Evolutionary conservation across 2,329 filamentous ascomycete species (phyloP), one percentile per base, ranked within the genome.

Genomic region (Cytospora mali): DNA sequence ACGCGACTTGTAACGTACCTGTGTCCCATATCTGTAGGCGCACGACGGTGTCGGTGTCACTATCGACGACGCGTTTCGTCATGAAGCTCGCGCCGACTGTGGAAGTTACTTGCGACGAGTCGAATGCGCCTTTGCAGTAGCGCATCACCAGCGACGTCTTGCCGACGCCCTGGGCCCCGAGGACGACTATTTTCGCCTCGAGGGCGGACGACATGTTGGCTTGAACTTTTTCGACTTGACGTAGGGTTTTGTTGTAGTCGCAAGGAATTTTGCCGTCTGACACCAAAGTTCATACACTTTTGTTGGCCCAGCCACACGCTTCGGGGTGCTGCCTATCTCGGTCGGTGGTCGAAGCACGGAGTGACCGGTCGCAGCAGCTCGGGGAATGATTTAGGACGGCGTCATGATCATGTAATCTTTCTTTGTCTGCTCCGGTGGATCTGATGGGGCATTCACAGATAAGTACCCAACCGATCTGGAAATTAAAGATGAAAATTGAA

Each of bases 11-110:
- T n/a, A n/a, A n/a, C n/a, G 42, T 74, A 86, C 84, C 92, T 35
- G 93, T 97, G 74, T 97, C 93, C 93, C 93, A 97, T 69, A 97
- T 96, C 73, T 97, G 93, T 42, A 97, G 81, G n/a, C 93, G 87
- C 39, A 97, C 92, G 27, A 91, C 83, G 1, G 92, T 95, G 70
- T 94, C 91, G 25, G 89, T 91, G 73, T 97, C 91, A 66, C 86
- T 87, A 76, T 97, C 93, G 68, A 91, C 82, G 64, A 93, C 88
- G 71, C 88, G 86, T 77, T 93, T 93, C 50, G 90, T 90, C 73
- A 92, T 81, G 75, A 93, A 93, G 72, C 87, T 91, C 29, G 90
- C 90, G 73, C 90, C 90, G 63, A 93, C 87, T n/a, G 90, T 93
- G 6, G 88, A 90, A 3, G 82, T 85, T 52, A 80, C 80, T 72